Evolutionary conservation across 768 basidiomycete species (phyloP).

Genomic region (Phanerodontia chrysosporium): DNA sequence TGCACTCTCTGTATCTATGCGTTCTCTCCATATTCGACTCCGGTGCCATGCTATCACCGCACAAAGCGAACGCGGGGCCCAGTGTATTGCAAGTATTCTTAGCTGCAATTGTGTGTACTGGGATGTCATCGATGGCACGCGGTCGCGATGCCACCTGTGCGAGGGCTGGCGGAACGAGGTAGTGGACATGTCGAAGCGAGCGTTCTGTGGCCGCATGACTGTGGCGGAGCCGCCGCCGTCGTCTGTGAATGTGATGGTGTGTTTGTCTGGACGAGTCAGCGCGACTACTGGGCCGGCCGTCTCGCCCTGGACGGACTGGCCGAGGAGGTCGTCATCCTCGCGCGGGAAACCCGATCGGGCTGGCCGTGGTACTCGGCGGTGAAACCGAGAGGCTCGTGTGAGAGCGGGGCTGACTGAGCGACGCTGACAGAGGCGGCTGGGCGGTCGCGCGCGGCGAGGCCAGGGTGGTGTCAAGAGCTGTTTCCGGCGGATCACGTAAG

Average conservation of each 20-base stretch:
- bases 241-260: no score
- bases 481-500: background rate
- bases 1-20: conserved; percentile 22
- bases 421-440: background rate
- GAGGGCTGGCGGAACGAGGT: background rate
- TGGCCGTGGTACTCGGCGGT: no score
- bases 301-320: no score
- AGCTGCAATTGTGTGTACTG: background rate
- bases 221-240: no score
- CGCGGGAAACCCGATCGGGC: background rate
- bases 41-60: conserved; percentile 6
- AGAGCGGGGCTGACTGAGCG: conserved; percentile 4
- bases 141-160: background rate
- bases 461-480: background rate
- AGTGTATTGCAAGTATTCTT: conserved; percentile 1
- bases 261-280: no score
- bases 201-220: background rate
- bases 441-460: background rate
- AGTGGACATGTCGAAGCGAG: background rate
- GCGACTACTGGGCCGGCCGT: no score
- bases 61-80: conserved; percentile 1
- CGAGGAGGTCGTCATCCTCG: background rate
- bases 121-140: conserved; percentile 3
- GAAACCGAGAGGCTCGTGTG: background rate
- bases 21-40: conserved; percentile 2